phyloP scores from a whole-genome alignment of 768 basidiomycete species.

The Lentinus tigrinus region DNA sequence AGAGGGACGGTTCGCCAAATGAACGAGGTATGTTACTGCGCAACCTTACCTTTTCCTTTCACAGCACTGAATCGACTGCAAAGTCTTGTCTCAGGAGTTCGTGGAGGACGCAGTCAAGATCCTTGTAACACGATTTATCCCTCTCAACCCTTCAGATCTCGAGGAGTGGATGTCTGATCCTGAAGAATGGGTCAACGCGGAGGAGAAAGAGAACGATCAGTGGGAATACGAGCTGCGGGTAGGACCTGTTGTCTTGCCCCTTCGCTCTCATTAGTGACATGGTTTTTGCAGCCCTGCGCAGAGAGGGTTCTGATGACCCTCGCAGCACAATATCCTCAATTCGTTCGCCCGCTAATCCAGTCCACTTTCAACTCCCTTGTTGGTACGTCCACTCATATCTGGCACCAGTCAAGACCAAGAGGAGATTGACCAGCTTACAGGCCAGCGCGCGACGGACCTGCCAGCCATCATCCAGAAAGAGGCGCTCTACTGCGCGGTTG shows the following conservation, averaged over 20 bases:
- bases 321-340: conserved; percentile 64
- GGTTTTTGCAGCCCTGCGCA: conserved; percentile 70
- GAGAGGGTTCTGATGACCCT: conserved; percentile 89
- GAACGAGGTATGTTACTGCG: conserved; percentile 40
- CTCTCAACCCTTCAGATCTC: conserved; percentile 77
- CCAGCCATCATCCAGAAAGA: conserved; percentile 73
- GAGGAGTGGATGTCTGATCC: conserved; percentile 85
- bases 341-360: conserved; percentile 66
- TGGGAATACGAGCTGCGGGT: conserved; percentile 95
- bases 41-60: background rate
- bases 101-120: conserved; percentile 72
- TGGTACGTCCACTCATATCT: conserved; percentile 37
- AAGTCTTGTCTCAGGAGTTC: conserved; percentile 66
- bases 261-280: background rate
- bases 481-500: conserved; percentile 85
- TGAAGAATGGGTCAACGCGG: conserved; percentile 91
- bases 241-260: conserved; percentile 22
- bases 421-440: conserved; percentile 26
- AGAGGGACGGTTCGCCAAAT: conserved; percentile 59
- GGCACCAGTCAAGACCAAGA: background rate
- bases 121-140: conserved; percentile 82
- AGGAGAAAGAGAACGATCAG: conserved; percentile 86
- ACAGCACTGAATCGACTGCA: conserved; percentile 14
- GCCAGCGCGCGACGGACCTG: conserved; percentile 51
- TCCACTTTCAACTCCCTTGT: conserved; percentile 59